Conservation (phyloP, 2,329 filamentous ascomycete genomes). For the Fusarium coffeatum region DNA sequence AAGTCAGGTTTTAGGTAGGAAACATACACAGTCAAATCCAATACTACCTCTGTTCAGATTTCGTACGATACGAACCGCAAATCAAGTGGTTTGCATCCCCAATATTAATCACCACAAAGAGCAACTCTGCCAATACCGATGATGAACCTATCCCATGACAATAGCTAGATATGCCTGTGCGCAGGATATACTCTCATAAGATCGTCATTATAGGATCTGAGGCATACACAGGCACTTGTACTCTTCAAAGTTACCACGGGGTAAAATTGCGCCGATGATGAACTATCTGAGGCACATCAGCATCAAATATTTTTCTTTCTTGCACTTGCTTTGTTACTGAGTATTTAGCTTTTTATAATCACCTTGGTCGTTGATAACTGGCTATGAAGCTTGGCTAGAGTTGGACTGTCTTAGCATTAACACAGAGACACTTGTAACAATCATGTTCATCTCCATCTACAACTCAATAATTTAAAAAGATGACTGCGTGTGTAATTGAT, state of each 20-base stretch:
- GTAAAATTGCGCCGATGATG: not conserved
- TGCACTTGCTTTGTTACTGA: not conserved
- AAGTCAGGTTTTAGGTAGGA: not conserved
- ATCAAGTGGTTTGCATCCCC: not conserved
- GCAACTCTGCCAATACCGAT: not conserved
- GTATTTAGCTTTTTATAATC: not conserved
- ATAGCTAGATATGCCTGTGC: not conserved
- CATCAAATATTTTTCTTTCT: not conserved
- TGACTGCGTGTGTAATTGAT: not conserved
- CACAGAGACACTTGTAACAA: not conserved
- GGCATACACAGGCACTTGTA: not conserved
- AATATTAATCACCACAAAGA: not conserved
- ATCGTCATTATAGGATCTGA: not conserved
- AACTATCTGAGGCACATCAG: not conserved
- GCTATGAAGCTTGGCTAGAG: not conserved
- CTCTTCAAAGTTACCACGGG: not conserved
- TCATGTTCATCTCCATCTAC: not conserved
- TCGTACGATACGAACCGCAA: not conserved
- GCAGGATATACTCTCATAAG: not conserved
- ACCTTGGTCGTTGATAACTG: not conserved
- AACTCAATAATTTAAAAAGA: not conserved
- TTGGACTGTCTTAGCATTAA: not conserved
- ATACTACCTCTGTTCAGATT: not conserved
- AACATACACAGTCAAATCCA: not conserved
- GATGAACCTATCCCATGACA: not conserved